Evolutionary conservation across 1,284 basidiomycete genomes (phyloP).

Genomic region (Pisolithus thermaeus): DNA sequence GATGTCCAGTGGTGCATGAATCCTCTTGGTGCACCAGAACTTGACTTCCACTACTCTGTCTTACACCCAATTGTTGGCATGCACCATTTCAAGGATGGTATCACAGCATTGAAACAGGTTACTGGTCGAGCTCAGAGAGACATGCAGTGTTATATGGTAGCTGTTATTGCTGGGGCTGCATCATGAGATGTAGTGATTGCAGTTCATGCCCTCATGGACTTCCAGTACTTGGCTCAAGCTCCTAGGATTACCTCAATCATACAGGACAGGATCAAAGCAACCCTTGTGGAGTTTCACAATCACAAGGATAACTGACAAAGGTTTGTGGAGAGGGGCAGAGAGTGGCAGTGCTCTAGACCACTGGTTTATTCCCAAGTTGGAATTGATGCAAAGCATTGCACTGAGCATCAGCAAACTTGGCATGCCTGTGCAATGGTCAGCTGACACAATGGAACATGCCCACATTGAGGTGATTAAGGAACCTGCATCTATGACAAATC

Average conservation of each 20-base stretch:
- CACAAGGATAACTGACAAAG: constrained; percentile 10
- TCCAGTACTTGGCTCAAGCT: constrained; percentile 10
- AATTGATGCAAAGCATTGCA: constrained; percentile 29
- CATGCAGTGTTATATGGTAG: constrained; percentile 17
- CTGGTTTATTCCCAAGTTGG: constrained; percentile 19
- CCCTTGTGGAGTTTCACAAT: constrained; percentile 4
- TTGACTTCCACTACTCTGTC: constrained; percentile 7
- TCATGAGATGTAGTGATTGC: constrained; percentile 17
- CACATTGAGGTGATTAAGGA: constrained; percentile 25
- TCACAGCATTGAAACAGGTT: constrained; percentile 9
- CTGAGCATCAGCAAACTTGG: constrained; percentile 22
- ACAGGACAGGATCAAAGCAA: not conserved
- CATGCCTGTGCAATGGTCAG: constrained; percentile 26
- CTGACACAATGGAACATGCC: constrained; percentile 26
- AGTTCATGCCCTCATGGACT: constrained; percentile 27
- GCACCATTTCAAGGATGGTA: not conserved
- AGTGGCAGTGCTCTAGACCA: not conserved
- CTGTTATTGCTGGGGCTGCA: constrained; percentile 23
- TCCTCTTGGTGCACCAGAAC: not conserved
- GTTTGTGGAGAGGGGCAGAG: not conserved
- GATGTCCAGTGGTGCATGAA: constrained; percentile 3
- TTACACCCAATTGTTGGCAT: constrained; percentile 2
- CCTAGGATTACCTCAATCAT: constrained; percentile 3
- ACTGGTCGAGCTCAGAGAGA: constrained; percentile 1
- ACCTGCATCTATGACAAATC: constrained; percentile 8